Percentiles rank a stretch among this genome's conserved stretches.
Conservation (phyloP, 305 asterid genomes). For the Fraxinus ornus region DNA sequence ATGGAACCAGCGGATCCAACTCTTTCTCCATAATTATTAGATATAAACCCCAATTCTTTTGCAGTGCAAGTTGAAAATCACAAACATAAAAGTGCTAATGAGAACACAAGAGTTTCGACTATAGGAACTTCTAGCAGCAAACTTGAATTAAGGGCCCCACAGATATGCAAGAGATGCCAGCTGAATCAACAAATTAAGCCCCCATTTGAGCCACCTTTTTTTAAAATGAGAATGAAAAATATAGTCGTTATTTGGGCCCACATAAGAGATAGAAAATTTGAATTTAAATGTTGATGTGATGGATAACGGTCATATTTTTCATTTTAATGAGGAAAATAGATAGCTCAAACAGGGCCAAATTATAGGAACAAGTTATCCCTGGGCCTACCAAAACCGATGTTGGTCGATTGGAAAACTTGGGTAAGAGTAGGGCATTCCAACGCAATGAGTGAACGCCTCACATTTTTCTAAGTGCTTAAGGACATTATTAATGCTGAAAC, state of each 20-base stretch:
- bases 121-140: background rate
- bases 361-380: background rate
- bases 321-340: too few species aligned
- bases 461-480: background rate
- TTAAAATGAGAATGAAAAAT: too few species aligned
- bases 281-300: too few species aligned
- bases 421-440: background rate
- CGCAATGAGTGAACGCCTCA: background rate
- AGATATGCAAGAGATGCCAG: background rate
- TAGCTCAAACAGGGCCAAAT: background rate
- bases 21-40: background rate
- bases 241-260: too few species aligned
- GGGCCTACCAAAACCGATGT: background rate
- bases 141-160: background rate
- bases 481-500: slow-evolving; percentile 3
- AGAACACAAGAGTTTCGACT: background rate
- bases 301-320: too few species aligned
- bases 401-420: background rate
- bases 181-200: background rate
- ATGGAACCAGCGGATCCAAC: background rate
- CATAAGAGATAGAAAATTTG: too few species aligned
- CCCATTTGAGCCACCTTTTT: too few species aligned
- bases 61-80: background rate
- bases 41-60: background rate
- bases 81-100: background rate